These are phyloP conservation scores for Meredithiella fracta DNA, from an alignment of 2,329 filamentous ascomycete species.

Conservation along the genomic window DNA sequence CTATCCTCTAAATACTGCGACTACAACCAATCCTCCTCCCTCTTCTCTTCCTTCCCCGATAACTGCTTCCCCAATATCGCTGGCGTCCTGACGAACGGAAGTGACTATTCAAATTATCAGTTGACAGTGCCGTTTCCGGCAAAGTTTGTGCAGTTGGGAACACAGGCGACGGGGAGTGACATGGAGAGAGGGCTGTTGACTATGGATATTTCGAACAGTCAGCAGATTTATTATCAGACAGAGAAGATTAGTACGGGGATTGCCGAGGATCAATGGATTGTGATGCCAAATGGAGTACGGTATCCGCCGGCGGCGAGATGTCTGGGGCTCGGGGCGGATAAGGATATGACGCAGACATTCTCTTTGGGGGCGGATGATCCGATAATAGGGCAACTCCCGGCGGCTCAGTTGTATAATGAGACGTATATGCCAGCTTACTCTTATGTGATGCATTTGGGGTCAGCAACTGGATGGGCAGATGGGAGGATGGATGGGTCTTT, in stretches of 20 bases:
- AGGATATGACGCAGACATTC: neutral
- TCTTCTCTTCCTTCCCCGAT: neutral
- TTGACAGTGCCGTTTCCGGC: neutral
- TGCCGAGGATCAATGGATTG: neutral
- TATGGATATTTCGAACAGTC: neutral
- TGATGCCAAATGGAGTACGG: neutral
- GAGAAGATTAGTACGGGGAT: neutral
- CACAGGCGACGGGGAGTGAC: neutral
- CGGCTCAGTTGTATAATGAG: neutral
- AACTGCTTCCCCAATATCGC: neutral
- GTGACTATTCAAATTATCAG: neutral
- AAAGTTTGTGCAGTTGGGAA: neutral
- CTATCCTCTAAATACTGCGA: neutral
- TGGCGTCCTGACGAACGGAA: neutral
- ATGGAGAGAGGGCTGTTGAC: neutral
- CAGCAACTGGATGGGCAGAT: neutral
- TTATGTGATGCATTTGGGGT: neutral
- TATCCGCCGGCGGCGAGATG: neutral
- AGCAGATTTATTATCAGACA: neutral
- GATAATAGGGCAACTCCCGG: neutral
- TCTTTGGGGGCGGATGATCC: neutral
- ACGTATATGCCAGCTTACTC: neutral
- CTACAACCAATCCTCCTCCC: neutral
- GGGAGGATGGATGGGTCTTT: neutral
- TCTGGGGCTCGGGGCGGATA: neutral